These are phyloP conservation scores for Chaetomium sp. DNA, from an alignment of 2,329 filamentous ascomycete genomes.

Conservation along the genomic window DNA sequence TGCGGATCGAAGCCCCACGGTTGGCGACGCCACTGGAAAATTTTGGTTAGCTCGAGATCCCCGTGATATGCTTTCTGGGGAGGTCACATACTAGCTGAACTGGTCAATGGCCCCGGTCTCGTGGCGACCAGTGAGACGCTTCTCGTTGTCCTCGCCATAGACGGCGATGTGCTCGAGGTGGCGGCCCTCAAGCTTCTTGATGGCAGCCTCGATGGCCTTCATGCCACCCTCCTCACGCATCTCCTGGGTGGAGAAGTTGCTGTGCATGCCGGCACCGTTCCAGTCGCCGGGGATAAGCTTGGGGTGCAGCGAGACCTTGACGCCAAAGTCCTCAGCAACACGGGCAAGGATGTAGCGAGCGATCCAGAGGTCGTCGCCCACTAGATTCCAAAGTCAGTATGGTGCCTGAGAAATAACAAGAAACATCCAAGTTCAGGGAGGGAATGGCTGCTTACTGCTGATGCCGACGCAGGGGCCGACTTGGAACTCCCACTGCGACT, in stretches of 20 bases:
- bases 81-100: conserved; percentile 59
- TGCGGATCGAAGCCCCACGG: conserved; percentile 89
- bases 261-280: conserved; percentile 93
- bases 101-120: conserved; percentile 92
- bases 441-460: conserved; percentile 49
- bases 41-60: not conserved
- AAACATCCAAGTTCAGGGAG: conserved; percentile 17
- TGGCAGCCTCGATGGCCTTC: conserved; percentile 83
- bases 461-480: conserved; percentile 87
- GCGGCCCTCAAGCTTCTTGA: conserved; percentile 75
- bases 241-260: conserved; percentile 84
- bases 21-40: conserved; percentile 70
- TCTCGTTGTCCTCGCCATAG: conserved; percentile 92
- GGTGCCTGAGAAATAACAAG: not conserved
- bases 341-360: conserved; percentile 74
- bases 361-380: conserved; percentile 97
- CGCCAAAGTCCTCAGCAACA: conserved; percentile 92
- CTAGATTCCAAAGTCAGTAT: conserved; percentile 32
- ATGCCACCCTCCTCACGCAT: conserved; percentile 91
- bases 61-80: not conserved
- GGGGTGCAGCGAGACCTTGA: conserved; percentile 88
- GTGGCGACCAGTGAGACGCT: conserved; percentile 85
- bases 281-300: conserved; percentile 93
- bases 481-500: conserved; percentile 97
- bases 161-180: conserved; percentile 81